Conservation (phyloP, 1,284 basidiomycete genomes). For the Ceratobasidium sp. region DNA sequence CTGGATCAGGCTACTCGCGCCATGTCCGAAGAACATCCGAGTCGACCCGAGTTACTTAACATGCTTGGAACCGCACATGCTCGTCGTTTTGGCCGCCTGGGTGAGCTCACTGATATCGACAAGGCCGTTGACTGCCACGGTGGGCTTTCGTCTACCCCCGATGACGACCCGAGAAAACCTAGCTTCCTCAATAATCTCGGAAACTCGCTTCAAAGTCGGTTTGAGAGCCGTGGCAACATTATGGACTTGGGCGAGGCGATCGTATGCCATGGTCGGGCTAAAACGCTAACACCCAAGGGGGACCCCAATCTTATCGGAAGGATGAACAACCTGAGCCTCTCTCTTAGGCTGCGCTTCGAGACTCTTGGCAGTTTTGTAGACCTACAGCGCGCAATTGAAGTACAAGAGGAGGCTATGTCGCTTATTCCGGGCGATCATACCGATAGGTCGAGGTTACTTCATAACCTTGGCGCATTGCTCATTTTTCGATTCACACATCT, state of each 20-base stretch:
- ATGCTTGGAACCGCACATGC: not conserved
- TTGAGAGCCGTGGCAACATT: not conserved
- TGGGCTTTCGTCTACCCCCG: not conserved
- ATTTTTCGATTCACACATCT: too few species aligned
- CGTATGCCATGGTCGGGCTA: too few species aligned
- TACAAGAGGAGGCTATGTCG: too few species aligned
- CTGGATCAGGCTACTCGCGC: not conserved
- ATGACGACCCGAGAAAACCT: not conserved
- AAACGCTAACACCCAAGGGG: too few species aligned
- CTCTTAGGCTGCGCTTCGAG: too few species aligned
- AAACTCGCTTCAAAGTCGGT: not conserved
- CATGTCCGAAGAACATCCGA: not conserved
- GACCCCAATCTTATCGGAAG: too few species aligned
- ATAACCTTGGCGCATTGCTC: too few species aligned
- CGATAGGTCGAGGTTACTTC: too few species aligned
- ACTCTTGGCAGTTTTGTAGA: too few species aligned
- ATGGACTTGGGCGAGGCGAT: too few species aligned
- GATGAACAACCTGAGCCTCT: too few species aligned
- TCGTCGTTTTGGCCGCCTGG: not conserved
- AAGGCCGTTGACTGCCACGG: not conserved
- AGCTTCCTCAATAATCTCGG: not conserved
- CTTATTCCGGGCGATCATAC: not conserved
- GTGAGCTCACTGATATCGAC: not conserved
- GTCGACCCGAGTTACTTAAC: not conserved
- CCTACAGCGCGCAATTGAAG: too few species aligned